phyloP scores from a whole-genome alignment of 805 yeast genomes.

The Helenozyma baotianmanensis region DNA sequence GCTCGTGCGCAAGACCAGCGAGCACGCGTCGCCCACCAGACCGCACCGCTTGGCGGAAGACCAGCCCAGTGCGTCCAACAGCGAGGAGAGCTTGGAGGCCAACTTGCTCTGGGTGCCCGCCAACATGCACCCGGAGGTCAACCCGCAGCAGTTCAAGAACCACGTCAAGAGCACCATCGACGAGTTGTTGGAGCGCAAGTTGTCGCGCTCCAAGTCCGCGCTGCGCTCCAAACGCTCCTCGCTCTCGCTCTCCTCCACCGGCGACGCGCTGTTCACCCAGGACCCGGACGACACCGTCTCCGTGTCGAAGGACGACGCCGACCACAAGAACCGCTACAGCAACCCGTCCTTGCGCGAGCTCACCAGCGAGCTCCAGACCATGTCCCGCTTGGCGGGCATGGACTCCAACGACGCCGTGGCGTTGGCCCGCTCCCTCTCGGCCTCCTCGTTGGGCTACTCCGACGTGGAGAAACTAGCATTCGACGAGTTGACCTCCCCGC shows the following conservation, averaged over 20 bases:
- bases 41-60: neutral
- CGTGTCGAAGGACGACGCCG: neutral
- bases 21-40: neutral
- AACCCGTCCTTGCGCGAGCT: constrained; percentile 68
- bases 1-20: neutral
- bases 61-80: constrained; percentile 2
- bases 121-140: constrained; percentile 86
- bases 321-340: constrained; percentile 17
- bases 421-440: constrained; percentile 72
- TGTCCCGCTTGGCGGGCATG: constrained; percentile 74
- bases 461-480: constrained; percentile 44
- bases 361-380: constrained; percentile 67
- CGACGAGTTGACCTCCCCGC: constrained; percentile 26
- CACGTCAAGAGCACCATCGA: constrained; percentile 60
- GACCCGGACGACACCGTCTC: neutral
- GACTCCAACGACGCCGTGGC: constrained; percentile 79
- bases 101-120: constrained; percentile 94
- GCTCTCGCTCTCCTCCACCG: constrained; percentile 14
- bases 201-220: constrained; percentile 13
- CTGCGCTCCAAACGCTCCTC: constrained; percentile 14
- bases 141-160: constrained; percentile 77
- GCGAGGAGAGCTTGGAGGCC: constrained; percentile 4
- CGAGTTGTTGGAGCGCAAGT: constrained; percentile 42
- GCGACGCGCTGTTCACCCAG: constrained; percentile 2
- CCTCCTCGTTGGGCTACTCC: constrained; percentile 59